Evolutionary conservation across 164 flowering plant genomes (phyloP).

Genomic region (Protea cynaroides): DNA sequence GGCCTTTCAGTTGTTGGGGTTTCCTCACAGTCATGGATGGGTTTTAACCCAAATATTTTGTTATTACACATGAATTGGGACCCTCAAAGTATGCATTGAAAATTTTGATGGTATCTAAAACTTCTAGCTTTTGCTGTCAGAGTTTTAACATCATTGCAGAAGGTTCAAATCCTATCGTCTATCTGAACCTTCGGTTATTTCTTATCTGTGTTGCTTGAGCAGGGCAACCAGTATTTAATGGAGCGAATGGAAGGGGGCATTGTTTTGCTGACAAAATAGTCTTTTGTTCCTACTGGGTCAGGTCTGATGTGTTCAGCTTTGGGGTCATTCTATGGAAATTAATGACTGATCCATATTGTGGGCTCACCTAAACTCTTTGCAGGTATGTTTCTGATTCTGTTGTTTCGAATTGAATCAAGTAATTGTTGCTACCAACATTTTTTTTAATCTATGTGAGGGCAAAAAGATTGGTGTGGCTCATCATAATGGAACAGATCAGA

Average conservation of each 20-base stretch:
- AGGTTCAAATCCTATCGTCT: too few species aligned
- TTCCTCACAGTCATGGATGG: too few species aligned
- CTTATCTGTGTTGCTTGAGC: not conserved
- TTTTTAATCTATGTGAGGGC: too few species aligned
- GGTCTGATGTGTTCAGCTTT: conserved; percentile 87
- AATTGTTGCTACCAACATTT: not conserved
- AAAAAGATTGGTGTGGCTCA: too few species aligned
- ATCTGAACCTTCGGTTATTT: not conserved
- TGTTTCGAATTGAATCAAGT: not conserved
- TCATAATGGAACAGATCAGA: too few species aligned
- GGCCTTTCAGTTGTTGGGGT: not conserved
- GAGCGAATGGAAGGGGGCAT: too few species aligned
- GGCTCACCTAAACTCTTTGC: conserved; percentile 57
- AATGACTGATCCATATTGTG: conserved; percentile 73
- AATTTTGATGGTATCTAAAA: too few species aligned
- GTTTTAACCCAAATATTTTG: too few species aligned
- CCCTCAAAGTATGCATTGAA: not conserved
- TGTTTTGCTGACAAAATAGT: not conserved
- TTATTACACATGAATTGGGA: too few species aligned
- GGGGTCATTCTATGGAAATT: conserved; percentile 90
- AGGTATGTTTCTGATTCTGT: conserved; percentile 49
- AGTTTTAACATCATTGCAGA: not conserved
- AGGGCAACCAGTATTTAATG: not conserved
- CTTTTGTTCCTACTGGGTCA: conserved; percentile 21
- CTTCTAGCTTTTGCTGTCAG: too few species aligned